Evolutionary conservation across 78 protist species (phyloP).

Genomic region (Anaeramoeba ignava): DNA sequence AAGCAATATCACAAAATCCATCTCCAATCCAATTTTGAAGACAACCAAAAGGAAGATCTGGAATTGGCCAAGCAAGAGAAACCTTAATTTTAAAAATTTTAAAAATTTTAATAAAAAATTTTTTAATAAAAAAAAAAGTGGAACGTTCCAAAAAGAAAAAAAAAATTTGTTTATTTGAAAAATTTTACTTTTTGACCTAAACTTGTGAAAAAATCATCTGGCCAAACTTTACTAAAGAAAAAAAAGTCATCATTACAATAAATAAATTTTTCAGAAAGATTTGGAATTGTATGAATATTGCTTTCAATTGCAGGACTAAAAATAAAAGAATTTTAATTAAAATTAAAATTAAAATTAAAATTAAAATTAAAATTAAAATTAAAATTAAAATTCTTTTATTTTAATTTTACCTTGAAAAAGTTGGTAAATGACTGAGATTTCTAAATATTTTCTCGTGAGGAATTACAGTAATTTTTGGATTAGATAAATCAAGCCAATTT

Average conservation of each 20-base stretch:
- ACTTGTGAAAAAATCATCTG: neutral
- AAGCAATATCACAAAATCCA: neutral
- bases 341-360: no score
- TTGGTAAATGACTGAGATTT: conserved; percentile 71
- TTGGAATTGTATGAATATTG: neutral
- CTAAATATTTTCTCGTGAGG: conserved; percentile 59
- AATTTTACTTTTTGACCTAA: no score
- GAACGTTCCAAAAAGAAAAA: no score
- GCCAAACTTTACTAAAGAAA: neutral
- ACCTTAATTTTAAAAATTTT: no score
- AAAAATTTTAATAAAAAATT: no score
- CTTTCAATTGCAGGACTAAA: neutral
- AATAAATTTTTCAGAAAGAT: neutral
- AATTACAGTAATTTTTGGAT: conserved; percentile 36
- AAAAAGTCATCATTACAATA: neutral
- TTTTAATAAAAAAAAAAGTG: no score
- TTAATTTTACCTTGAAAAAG: conserved; percentile 40
- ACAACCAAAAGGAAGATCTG: neutral
- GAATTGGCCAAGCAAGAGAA: neutral
- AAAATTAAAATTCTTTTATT: no score
- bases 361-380: no score
- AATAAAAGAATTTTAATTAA: no score
- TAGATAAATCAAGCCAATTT: conserved; percentile 62
- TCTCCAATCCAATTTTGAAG: neutral
- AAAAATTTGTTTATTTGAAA: no score